Evolutionary conservation across 257 asterid genomes (phyloP).

Genomic region (Marsdenia floribunda): DNA sequence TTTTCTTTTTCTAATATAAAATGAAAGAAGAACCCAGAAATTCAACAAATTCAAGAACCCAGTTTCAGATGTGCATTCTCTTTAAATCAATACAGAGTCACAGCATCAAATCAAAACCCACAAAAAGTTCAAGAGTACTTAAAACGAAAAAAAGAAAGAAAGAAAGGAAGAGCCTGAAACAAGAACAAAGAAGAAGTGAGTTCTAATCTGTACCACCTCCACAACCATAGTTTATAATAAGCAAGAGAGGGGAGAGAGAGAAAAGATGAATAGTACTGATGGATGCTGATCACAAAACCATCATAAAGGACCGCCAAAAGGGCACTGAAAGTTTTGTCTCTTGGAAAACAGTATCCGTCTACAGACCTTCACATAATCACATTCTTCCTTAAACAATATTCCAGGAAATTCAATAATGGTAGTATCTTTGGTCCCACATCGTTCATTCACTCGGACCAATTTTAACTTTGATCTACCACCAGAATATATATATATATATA

Average conservation of each 20-base stretch:
- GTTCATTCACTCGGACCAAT: background rate
- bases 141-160: no score
- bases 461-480: slow-evolving; percentile 2
- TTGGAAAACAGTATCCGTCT: background rate
- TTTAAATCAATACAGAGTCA: background rate
- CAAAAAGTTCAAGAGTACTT: background rate
- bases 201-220: slow-evolving; percentile 15
- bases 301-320: background rate
- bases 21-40: background rate
- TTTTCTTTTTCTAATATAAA: background rate
- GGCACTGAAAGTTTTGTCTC: background rate
- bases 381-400: slow-evolving; percentile 10
- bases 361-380: slow-evolving; percentile 3
- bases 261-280: slow-evolving; percentile 3
- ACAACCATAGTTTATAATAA: slow-evolving; percentile 14
- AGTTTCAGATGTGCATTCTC: background rate
- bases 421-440: slow-evolving; percentile 17
- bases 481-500: background rate
- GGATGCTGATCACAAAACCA: slow-evolving; percentile 13
- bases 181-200: background rate
- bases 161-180: background rate
- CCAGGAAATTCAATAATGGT: background rate
- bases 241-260: background rate
- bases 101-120: background rate
- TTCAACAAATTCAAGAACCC: slow-evolving; percentile 4